Evolutionary conservation across 768 basidiomycete genomes (phyloP), one percentile per base, ranked within the genome.

Genomic region (Tricholoma flavovirens): DNA sequence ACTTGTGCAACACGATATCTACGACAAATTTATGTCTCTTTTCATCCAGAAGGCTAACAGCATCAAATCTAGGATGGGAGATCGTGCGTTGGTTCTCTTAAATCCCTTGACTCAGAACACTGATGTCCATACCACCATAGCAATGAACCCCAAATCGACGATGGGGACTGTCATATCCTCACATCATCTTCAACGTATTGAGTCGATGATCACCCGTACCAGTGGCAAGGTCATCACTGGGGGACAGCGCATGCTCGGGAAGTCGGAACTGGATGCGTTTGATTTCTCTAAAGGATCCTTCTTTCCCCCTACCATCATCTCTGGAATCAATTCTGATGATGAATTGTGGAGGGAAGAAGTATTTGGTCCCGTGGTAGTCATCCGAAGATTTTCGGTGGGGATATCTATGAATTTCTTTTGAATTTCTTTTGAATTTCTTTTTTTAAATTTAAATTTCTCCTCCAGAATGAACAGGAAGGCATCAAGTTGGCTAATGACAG

Each of bases 101-200:
- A 26, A 9, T 5, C 33, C 26, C 29, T 26, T 52, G 36, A 48
- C 22, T 9, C n/a, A 24, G 48, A 58, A 30, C 29, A 22, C 33
- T 40, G 11, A 54, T 40, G 32, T n/a, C 2, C 45, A 24, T 12
- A 29, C 2, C 49, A 19, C 12, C 6, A 53, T 62, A 93, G 91
- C 91, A 6, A 69, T 79, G 43, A 88, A 92, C 62, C 82, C 80
- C 2, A 71, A 73, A 56, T 86, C 83, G 4, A 82, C 82, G 2
- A 93, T 94, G 88, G 92, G 92, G 6, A 81, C 87, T 5, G 77
- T 94, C 40, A 91, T 94, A 49, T 90, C 87, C 2, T 64, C 64
- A 9, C 72, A 73, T 6, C 86, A 90, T 57, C 78, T 93, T 12
- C 64, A 77, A 33, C 79, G 88, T 19, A 86, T 93, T 35, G 79